Base-by-base conservation (phyloP, 2,329 filamentous ascomycete species). In the Neonectria hederae region DNA sequence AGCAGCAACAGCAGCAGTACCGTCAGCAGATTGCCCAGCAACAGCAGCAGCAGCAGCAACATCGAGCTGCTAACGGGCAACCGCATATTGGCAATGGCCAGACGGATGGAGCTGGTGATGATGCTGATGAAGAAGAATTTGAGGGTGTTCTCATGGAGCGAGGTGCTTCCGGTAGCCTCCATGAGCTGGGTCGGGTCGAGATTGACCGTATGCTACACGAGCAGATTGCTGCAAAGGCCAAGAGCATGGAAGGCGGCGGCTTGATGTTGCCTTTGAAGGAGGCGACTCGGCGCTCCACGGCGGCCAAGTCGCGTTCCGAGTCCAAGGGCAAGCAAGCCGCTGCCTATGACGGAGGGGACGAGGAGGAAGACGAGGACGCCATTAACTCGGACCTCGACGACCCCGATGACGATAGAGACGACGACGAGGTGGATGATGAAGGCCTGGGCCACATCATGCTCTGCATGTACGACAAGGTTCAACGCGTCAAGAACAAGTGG, bases 361-460 rank as follows among this genome's bases (percentile, higher is more conserved):
- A 87, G 38, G 84, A 87, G 62, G 88, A 89, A 13, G 94, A 97
- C 69, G 95, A 97, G 69, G 94, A 99, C 77, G 96, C 95, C 2
- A 99, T 99, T 82, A 99, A 99, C 79, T 98, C 96, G 0, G 96
- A 99, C 74, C 89, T 99, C 4, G 96, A 99, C 76, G 96, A 99
- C 76, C 89, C 94, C 0, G 94, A 98, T 67, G 96, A 98, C 65
- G 90, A 93, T 11, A 81, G 89, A 19, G 90, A 92, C 30, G 93
- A 96, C 24, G 92, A 95, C 24, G 93, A 96, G 35, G 94, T 96
- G 54, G 92, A 94, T 14, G 93, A 97, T 65, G 94, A 97, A 46
- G 88, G 90, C 38, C 87, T 92, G 69, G 90, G 91, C 1, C 92
- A 97, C 72, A 94, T 97, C 76, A 98, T 99, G 92, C 89, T 99